Conservation (phyloP, 1,284 basidiomycete genomes). For the Golubevia pallescens region DNA sequence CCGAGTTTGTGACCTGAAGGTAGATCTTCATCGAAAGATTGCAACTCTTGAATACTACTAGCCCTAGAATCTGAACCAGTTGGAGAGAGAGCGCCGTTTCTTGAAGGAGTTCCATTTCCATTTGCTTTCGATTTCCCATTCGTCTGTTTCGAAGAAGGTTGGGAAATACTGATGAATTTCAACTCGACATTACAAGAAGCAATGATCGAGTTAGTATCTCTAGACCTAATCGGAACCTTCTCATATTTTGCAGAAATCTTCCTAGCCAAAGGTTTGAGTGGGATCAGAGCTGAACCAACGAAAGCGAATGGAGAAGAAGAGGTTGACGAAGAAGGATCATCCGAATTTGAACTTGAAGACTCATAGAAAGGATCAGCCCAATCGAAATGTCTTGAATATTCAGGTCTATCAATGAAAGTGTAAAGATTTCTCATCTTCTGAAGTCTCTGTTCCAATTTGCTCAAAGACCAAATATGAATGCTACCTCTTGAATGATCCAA, state of each 20-base stretch:
- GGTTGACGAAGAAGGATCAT: slow-evolving; percentile 77
- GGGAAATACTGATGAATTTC: slow-evolving; percentile 44
- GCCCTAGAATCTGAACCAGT: background rate
- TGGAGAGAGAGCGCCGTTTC: background rate
- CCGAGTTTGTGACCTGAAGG: slow-evolving; percentile 20
- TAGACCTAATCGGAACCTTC: slow-evolving; percentile 24
- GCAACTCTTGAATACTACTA: background rate
- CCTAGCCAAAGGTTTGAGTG: slow-evolving; percentile 79
- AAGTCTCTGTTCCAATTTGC: slow-evolving; percentile 84
- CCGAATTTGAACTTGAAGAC: slow-evolving; percentile 1
- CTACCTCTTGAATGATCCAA: slow-evolving; percentile 66
- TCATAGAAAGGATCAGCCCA: slow-evolving; percentile 87
- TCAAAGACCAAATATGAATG: slow-evolving; percentile 76
- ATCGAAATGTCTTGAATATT: slow-evolving; percentile 78
- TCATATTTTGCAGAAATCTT: slow-evolving; percentile 69
- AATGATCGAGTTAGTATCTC: slow-evolving; percentile 24
- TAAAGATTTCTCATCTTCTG: slow-evolving; percentile 92
- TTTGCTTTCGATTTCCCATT: background rate
- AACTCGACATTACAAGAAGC: slow-evolving; percentile 35
- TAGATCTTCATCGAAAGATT: background rate
- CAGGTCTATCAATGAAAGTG: slow-evolving; percentile 88
- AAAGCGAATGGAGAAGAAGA: slow-evolving; percentile 73
- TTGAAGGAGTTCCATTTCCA: too few species aligned
- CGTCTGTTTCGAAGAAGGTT: background rate
- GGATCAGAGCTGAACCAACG: slow-evolving; percentile 81